These are phyloP conservation scores for Pythium phragmiticola DNA, from an alignment of 352 stramenopile genomes.

Conservation along the genomic window DNA sequence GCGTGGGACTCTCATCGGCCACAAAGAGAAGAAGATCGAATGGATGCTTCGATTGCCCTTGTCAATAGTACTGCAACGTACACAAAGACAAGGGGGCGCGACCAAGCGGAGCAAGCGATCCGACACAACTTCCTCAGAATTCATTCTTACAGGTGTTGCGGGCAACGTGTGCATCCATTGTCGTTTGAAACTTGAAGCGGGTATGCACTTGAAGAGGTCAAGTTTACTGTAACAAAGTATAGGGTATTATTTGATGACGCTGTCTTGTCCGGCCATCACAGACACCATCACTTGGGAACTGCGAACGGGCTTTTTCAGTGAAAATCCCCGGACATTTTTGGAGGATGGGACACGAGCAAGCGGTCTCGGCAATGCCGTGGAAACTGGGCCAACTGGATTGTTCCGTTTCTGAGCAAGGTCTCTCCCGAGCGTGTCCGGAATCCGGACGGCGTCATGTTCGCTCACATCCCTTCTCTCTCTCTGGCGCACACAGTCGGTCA, in stretches of 20 bases:
- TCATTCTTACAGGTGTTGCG: background rate
- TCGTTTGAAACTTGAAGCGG: background rate
- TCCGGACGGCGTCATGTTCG: background rate
- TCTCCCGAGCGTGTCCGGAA: background rate
- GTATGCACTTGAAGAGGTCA: slow-evolving; percentile 3
- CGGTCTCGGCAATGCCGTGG: background rate
- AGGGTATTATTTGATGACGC: slow-evolving; percentile 9
- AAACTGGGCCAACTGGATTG: slow-evolving; percentile 10
- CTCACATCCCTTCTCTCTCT: slow-evolving; percentile 7
- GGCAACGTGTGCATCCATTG: background rate
- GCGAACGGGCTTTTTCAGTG: slow-evolving; percentile 4
- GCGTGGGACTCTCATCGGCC: background rate
- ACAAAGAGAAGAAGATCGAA: no score
- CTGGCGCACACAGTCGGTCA: background rate
- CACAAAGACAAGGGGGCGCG: no score
- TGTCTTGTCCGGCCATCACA: slow-evolving; percentile 25
- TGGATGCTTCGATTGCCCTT: no score
- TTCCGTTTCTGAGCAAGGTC: slow-evolving; percentile 15
- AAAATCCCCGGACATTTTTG: background rate
- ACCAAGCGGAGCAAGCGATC: no score
- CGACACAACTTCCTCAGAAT: no score
- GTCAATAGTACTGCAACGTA: no score
- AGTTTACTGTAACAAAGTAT: slow-evolving; percentile 1
- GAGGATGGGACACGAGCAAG: background rate
- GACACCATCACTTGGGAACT: slow-evolving; percentile 14